These are phyloP conservation scores for Ophiostoma piceae DNA, from an alignment of 2,329 filamentous ascomycete species.

Conservation along the genomic window DNA sequence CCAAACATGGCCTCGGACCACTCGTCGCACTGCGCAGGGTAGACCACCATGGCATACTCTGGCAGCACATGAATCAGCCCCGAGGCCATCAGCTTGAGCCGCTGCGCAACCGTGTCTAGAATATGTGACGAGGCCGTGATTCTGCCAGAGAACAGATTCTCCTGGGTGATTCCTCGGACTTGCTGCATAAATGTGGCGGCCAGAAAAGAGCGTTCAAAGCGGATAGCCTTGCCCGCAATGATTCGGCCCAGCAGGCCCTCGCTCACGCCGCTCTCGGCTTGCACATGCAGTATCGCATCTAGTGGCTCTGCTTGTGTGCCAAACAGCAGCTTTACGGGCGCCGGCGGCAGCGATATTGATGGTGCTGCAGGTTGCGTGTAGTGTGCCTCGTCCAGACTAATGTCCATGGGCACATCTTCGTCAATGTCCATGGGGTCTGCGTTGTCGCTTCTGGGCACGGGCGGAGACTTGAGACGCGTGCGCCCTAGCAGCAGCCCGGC, in stretches of 20 bases:
- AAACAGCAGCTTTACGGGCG: not conserved
- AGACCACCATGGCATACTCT: constrained; percentile 39
- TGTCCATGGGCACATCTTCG: not conserved
- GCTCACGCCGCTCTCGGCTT: constrained; percentile 25
- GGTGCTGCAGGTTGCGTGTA: not conserved
- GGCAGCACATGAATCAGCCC: constrained; percentile 36
- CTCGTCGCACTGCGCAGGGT: constrained; percentile 36
- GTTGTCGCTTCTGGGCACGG: not conserved
- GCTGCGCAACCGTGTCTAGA: not conserved
- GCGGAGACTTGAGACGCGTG: constrained; percentile 11
- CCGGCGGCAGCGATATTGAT: not conserved
- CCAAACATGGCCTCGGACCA: constrained; percentile 32
- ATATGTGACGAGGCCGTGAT: not conserved
- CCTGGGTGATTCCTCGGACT: constrained; percentile 22
- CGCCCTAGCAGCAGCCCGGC: not conserved
- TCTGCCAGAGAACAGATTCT: constrained; percentile 30
- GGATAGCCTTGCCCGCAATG: constrained; percentile 29
- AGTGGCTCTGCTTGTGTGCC: constrained; percentile 21
- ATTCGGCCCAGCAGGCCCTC: constrained; percentile 25
- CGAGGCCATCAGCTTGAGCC: constrained; percentile 25
- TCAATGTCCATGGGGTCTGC: not conserved
- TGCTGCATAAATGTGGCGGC: constrained; percentile 29
- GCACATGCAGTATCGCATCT: constrained; percentile 29
- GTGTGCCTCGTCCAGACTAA: too few species aligned
- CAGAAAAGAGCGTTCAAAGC: constrained; percentile 32